Conservation (phyloP, 805 yeast species). For the Metschnikowia peoriensis region DNA sequence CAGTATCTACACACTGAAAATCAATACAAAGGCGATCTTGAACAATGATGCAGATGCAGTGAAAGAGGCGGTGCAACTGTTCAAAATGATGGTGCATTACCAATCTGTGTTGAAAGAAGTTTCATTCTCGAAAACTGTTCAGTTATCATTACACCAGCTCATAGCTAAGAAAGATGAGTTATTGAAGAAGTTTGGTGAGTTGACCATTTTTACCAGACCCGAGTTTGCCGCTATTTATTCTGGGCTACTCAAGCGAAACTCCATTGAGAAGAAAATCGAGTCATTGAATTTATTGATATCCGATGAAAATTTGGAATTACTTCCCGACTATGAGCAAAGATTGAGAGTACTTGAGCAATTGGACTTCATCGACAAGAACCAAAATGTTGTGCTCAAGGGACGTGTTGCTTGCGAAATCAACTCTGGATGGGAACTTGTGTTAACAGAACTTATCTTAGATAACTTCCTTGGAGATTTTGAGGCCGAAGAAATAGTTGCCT, state of each 20-base stretch:
- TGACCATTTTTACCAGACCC: conserved; percentile 33
- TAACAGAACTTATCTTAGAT: conserved; percentile 87
- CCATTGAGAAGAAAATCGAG: conserved; percentile 50
- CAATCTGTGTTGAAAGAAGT: conserved; percentile 46
- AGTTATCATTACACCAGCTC: conserved; percentile 36
- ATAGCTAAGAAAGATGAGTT: conserved; percentile 36
- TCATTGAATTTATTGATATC: conserved; percentile 62
- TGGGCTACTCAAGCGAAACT: conserved; percentile 45
- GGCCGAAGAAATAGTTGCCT: conserved; percentile 95
- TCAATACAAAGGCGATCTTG: conserved; percentile 33
- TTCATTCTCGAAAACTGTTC: conserved; percentile 34
- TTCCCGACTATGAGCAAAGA: conserved; percentile 94
- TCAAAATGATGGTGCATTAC: conserved; percentile 32
- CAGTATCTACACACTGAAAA: conserved; percentile 34
- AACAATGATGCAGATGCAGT: conserved; percentile 37
- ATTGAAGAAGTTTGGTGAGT: conserved; percentile 26
- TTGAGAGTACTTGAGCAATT: conserved; percentile 71
- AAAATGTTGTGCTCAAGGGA: conserved; percentile 84
- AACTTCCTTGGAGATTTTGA: conserved; percentile 91
- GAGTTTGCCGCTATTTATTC: conserved; percentile 45
- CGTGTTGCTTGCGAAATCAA: conserved; percentile 91
- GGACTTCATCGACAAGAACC: conserved; percentile 73
- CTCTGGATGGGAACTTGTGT: conserved; percentile 84
- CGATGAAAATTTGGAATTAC: conserved; percentile 81
- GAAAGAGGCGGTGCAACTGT: conserved; percentile 33